phyloP scores from a whole-genome alignment of 1,284 basidiomycete species.

The Megacollybia platyphylla region DNA sequence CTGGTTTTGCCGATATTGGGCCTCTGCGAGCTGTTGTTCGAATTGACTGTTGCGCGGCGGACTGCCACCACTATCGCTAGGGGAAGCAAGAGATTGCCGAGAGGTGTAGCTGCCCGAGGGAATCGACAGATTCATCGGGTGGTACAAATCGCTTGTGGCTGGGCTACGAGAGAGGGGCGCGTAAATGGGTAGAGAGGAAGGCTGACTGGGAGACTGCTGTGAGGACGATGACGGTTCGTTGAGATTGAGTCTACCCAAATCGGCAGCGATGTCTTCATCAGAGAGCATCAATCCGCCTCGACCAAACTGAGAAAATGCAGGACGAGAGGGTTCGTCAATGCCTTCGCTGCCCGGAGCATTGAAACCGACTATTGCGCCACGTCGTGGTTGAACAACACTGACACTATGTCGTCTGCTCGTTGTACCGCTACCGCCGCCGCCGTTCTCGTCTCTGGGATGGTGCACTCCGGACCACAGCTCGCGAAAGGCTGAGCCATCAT shows the following conservation, averaged over 20 bases:
- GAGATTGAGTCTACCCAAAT: constrained; percentile 48
- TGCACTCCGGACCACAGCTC: constrained; percentile 61
- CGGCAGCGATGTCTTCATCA: constrained; percentile 70
- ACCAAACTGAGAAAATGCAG: constrained; percentile 18
- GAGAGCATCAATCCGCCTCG: constrained; percentile 51
- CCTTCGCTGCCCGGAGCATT: constrained; percentile 39
- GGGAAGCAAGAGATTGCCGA: constrained; percentile 40
- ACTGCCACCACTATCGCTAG: constrained; percentile 40
- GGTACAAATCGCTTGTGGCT: constrained; percentile 40
- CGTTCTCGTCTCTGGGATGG: constrained; percentile 45
- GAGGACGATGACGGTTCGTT: constrained; percentile 24
- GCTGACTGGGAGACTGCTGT: constrained; percentile 35
- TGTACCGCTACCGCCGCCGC: constrained; percentile 58
- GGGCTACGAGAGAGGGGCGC: constrained; percentile 55
- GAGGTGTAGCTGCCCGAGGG: constrained; percentile 27
- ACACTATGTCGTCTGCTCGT: constrained; percentile 80
- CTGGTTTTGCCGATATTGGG: constrained; percentile 15
- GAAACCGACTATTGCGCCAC: constrained; percentile 56
- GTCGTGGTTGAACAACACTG: constrained; percentile 67
- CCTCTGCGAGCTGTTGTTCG: constrained; percentile 26
- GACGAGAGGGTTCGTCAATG: constrained; percentile 28
- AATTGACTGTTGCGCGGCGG: constrained; percentile 22
- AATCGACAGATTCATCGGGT: constrained; percentile 45
- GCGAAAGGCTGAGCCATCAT: constrained; percentile 53
- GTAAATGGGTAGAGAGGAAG: constrained; percentile 58